Evolutionary conservation across 108 stramenopile species (phyloP).

Genomic region (Cyclotella cryptica): DNA sequence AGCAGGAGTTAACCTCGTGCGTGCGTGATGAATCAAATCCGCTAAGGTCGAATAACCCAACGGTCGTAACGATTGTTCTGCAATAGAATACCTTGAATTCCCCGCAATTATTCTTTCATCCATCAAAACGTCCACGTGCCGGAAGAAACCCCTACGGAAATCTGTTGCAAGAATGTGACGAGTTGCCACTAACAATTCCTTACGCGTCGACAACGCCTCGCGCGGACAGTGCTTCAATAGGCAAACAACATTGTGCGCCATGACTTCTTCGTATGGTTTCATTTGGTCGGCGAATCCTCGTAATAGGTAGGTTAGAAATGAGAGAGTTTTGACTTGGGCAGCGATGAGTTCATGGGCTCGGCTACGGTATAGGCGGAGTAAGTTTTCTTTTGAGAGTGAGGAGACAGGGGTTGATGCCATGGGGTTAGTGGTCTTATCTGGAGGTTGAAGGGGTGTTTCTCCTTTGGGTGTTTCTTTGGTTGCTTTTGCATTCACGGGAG

Average conservation of each 20-base stretch:
- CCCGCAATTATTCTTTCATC: constrained; percentile 88
- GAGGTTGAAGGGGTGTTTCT: constrained; percentile 14
- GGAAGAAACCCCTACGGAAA: constrained; percentile 89
- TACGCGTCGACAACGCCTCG: constrained; percentile 79
- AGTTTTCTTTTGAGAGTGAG: not conserved
- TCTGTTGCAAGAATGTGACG: constrained; percentile 92
- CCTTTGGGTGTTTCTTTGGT: not conserved
- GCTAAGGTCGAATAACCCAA: constrained; percentile 92
- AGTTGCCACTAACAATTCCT: constrained; percentile 90
- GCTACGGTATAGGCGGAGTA: constrained; percentile 57
- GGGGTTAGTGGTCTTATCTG: constrained; percentile 1
- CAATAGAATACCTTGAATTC: constrained; percentile 6
- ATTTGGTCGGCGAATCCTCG: constrained; percentile 78
- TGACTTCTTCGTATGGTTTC: constrained; percentile 81
- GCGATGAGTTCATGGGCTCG: constrained; percentile 72
- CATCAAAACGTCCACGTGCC: constrained; percentile 88
- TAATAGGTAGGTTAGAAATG: constrained; percentile 91
- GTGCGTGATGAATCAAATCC: constrained; percentile 90
- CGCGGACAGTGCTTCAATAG: constrained; percentile 87
- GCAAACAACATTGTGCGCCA: constrained; percentile 78
- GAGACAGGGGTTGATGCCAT: not conserved
- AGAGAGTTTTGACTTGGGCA: constrained; percentile 91
- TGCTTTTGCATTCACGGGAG: not conserved
- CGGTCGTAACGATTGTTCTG: constrained; percentile 80
- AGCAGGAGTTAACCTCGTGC: constrained; percentile 68